Evolutionary conservation across 345 rosid genomes (phyloP).

Genomic region (Nasturtium officinale): DNA sequence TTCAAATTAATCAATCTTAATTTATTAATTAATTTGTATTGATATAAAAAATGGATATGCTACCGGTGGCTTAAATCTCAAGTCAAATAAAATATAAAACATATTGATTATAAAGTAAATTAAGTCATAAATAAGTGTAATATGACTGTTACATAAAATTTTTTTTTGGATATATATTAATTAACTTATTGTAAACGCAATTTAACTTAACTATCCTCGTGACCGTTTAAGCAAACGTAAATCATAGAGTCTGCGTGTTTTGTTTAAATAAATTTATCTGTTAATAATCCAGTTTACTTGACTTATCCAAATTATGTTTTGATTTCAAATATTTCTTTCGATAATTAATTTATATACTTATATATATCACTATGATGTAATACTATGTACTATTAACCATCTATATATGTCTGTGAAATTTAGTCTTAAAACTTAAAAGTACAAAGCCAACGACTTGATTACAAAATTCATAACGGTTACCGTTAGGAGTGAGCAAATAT

Average conservation of each 20-base stretch:
- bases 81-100: slow-evolving; percentile 3
- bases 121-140: slow-evolving; percentile 6
- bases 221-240: slow-evolving; percentile 35
- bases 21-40: no score
- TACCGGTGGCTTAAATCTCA: slow-evolving; percentile 24
- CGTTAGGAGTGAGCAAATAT: slow-evolving; percentile 8
- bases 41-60: neutral
- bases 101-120: neutral
- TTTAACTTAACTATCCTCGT: slow-evolving; percentile 32
- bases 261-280: slow-evolving; percentile 22
- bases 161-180: slow-evolving; percentile 22
- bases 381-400: neutral
- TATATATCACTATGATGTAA: neutral
- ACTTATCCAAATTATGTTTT: slow-evolving; percentile 27
- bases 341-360: neutral
- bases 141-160: slow-evolving; percentile 38
- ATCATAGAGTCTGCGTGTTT: slow-evolving; percentile 31
- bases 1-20: no score
- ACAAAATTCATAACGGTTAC: slow-evolving; percentile 9
- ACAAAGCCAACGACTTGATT: slow-evolving; percentile 4
- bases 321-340: neutral
- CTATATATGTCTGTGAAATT: neutral
- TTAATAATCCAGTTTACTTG: slow-evolving; percentile 37
- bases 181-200: slow-evolving; percentile 32
- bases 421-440: neutral